Evolutionary conservation across 495 filamentous ascomycete species (phyloP).

Genomic region (Hyaloscypha variabilis): DNA sequence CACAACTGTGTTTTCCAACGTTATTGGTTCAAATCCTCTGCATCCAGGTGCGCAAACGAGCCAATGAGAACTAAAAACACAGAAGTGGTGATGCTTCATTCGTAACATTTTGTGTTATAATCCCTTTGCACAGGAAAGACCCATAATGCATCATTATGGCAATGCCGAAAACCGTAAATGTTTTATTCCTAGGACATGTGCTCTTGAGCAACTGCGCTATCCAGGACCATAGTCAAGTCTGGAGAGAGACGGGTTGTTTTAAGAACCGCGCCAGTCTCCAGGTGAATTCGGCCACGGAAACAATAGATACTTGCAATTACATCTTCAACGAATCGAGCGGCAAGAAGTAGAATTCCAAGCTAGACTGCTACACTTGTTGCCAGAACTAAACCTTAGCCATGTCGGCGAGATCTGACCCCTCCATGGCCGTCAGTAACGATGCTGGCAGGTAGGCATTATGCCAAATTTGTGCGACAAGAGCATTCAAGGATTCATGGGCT

Average conservation of each 20-base stretch:
- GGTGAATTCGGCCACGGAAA: background rate
- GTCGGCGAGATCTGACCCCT: conserved; percentile 14
- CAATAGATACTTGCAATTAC: background rate
- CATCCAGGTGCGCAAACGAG: background rate
- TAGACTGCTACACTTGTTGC: background rate
- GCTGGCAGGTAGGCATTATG: conserved; percentile 1
- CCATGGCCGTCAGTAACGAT: conserved; percentile 6
- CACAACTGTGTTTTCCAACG: conserved; percentile 10
- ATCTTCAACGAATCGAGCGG: background rate
- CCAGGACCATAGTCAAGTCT: background rate
- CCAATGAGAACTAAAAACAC: conserved; percentile 8
- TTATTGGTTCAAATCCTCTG: conserved; percentile 12
- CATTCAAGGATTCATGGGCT: background rate
- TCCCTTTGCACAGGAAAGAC: background rate
- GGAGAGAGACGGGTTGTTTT: conserved; percentile 3
- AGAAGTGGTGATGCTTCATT: conserved; percentile 10
- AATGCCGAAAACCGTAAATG: too few species aligned
- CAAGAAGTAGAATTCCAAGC: background rate
- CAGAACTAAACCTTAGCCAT: background rate
- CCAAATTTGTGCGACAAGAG: background rate
- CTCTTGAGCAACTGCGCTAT: conserved; percentile 2
- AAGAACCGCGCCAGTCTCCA: background rate
- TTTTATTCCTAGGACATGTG: background rate
- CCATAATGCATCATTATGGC: too few species aligned
- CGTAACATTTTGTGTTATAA: background rate